Evolutionary conservation across 2,329 filamentous ascomycete species (phyloP).

Genomic region (Alternaria brassicicola): DNA sequence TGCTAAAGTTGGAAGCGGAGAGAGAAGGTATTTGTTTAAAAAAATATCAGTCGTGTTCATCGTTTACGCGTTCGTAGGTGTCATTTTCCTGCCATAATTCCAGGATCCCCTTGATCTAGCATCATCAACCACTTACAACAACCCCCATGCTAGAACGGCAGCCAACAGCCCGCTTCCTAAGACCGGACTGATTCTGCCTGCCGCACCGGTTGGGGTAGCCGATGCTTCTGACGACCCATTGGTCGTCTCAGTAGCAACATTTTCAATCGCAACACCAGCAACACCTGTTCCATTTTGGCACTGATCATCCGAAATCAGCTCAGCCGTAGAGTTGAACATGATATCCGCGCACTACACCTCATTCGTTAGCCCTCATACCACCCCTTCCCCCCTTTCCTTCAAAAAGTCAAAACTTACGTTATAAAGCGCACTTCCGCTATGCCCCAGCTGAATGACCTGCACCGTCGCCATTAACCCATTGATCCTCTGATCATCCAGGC

Average conservation of each 20-base stretch:
- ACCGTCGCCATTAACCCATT: constrained; percentile 52
- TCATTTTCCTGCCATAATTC: not conserved
- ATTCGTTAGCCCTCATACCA: constrained; percentile 15
- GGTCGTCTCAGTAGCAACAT: constrained; percentile 12
- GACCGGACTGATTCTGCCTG: constrained; percentile 19
- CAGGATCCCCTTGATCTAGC: no score
- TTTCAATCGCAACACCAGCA: constrained; percentile 39
- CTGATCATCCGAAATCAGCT: constrained; percentile 43
- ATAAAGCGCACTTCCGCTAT: constrained; percentile 52
- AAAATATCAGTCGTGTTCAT: not conserved
- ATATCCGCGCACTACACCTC: constrained; percentile 52
- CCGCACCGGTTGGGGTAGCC: constrained; percentile 17
- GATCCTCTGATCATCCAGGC: constrained; percentile 22
- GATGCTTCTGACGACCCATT: not conserved
- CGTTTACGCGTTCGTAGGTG: not conserved
- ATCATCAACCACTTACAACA: not conserved
- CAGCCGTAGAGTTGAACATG: constrained; percentile 49
- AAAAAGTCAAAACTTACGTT: constrained; percentile 42
- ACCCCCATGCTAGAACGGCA: constrained; percentile 28
- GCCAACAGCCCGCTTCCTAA: constrained; percentile 27
- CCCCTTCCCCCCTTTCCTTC: not conserved
- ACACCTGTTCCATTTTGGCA: constrained; percentile 52
- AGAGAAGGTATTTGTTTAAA: not conserved
- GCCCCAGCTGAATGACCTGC: constrained; percentile 54
- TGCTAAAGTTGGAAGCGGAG: not conserved